Conservation (phyloP, 192 early-diverging fungal genomes). For the Helicostylum pulchrum region DNA sequence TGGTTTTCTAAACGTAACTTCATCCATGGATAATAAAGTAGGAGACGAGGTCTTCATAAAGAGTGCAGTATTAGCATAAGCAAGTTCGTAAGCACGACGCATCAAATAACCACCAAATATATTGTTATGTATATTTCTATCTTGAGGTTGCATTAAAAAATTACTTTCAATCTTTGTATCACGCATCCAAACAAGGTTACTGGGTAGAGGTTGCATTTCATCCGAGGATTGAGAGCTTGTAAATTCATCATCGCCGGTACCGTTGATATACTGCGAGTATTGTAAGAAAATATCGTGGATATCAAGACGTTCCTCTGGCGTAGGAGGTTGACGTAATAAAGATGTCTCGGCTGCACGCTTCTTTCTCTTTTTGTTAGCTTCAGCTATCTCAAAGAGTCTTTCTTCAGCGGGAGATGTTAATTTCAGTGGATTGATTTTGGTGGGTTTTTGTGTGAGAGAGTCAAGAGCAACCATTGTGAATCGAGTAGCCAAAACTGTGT, state of each 20-base stretch:
- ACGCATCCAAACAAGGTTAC: conserved; percentile 66
- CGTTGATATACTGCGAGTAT: conserved; percentile 36
- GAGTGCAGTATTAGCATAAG: conserved; percentile 69
- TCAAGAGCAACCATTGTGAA: conserved; percentile 90
- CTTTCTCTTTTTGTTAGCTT: conserved; percentile 56
- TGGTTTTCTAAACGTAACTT: conserved; percentile 75
- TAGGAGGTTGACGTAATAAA: conserved; percentile 70
- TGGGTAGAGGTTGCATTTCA: conserved; percentile 45
- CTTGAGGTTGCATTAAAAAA: conserved; percentile 61
- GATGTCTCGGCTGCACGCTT: conserved; percentile 36
- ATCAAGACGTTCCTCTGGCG: conserved; percentile 67
- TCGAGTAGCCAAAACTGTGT: conserved; percentile 70
- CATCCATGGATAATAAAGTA: conserved; percentile 63
- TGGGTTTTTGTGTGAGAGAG: conserved; percentile 62
- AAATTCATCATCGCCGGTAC: too few species aligned
- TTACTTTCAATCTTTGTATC: conserved; percentile 71
- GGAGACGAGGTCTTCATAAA: conserved; percentile 56
- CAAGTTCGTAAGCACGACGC: conserved; percentile 82
- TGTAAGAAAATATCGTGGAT: conserved; percentile 80
- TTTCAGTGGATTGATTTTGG: conserved; percentile 66
- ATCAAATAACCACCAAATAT: conserved; percentile 74
- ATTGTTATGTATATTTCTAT: conserved; percentile 78
- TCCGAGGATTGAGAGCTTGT: conserved; percentile 18
- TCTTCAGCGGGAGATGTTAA: conserved; percentile 75
- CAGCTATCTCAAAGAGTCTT: conserved; percentile 64